Conservation (phyloP, 129 eudicot genomes). For the Chrysanthemum lavandulifolium region DNA sequence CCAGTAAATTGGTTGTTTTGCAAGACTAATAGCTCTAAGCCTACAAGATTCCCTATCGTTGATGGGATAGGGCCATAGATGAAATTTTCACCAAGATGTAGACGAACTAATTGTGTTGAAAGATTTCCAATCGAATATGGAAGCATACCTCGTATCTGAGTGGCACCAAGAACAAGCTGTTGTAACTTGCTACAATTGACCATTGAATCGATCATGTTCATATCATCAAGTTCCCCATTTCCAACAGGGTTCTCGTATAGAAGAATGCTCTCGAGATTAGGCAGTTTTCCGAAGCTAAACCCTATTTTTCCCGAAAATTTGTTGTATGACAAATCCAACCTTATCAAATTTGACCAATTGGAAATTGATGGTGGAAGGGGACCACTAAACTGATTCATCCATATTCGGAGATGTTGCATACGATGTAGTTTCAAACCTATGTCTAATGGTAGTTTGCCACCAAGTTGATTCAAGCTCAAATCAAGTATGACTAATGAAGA, state of each 20-base stretch:
- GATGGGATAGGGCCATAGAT: conserved; percentile 26
- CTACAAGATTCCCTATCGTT: conserved; percentile 30
- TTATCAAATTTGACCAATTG: conserved; percentile 30
- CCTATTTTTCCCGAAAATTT: conserved; percentile 36
- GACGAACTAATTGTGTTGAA: conserved; percentile 21
- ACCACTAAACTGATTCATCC: conserved; percentile 35
- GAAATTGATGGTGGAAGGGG: conserved; percentile 38
- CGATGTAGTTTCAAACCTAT: conserved; percentile 28
- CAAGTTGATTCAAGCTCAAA: conserved; percentile 28
- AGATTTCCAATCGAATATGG: conserved; percentile 39
- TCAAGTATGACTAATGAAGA: conserved; percentile 22
- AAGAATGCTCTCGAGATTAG: conserved; percentile 5
- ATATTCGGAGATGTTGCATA: neutral
- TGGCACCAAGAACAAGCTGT: conserved; percentile 3
- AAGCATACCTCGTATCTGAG: conserved; percentile 32
- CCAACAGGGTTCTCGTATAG: conserved; percentile 29
- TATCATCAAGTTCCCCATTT: conserved; percentile 29
- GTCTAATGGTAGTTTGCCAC: conserved; percentile 28
- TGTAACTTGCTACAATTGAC: conserved; percentile 32
- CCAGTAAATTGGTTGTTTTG: conserved; percentile 28
- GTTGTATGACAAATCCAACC: conserved; percentile 15
- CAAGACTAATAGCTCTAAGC: neutral
- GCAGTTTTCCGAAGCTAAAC: conserved; percentile 11
- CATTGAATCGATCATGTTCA: conserved; percentile 35
- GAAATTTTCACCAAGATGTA: conserved; percentile 7